Evolutionary conservation across 371 early-diverging fungal genomes (phyloP).

Genomic region (Lichtheimia corymbifera): DNA sequence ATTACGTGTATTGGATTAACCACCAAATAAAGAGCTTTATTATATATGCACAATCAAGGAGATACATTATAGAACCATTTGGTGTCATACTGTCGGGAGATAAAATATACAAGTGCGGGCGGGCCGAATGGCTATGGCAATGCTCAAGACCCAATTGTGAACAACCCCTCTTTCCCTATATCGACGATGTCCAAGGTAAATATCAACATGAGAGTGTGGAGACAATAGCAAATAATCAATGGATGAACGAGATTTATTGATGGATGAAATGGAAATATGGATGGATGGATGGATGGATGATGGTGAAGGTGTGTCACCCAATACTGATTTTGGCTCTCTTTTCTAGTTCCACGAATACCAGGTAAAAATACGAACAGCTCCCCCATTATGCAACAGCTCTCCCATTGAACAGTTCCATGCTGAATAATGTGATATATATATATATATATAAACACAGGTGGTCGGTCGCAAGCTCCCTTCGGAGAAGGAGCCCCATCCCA

Average conservation of each 20-base stretch:
- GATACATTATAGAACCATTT: too few species aligned
- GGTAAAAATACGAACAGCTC: constrained; percentile 10
- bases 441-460: constrained; percentile 68
- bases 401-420: neutral
- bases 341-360: constrained; percentile 71
- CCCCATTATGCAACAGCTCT: neutral
- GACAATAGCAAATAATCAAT: neutral
- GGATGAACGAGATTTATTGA: neutral
- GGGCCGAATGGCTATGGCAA: too few species aligned
- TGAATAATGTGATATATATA: neutral
- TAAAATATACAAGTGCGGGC: too few species aligned
- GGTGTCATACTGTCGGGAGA: too few species aligned
- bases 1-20: too few species aligned
- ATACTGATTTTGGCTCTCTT: constrained; percentile 7
- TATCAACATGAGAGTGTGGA: neutral
- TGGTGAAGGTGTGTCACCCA: neutral
- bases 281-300: constrained; percentile 11
- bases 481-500: constrained; percentile 91
- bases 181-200: constrained; percentile 3
- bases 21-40: too few species aligned
- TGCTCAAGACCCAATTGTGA: too few species aligned
- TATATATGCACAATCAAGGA: too few species aligned
- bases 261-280: constrained; percentile 11
- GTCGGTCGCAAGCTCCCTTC: constrained; percentile 95
- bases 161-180: constrained; percentile 1